These are phyloP conservation scores for Rhodotorula glutinis DNA, from an alignment of 1,284 basidiomycete genomes.

Conservation along the genomic window DNA sequence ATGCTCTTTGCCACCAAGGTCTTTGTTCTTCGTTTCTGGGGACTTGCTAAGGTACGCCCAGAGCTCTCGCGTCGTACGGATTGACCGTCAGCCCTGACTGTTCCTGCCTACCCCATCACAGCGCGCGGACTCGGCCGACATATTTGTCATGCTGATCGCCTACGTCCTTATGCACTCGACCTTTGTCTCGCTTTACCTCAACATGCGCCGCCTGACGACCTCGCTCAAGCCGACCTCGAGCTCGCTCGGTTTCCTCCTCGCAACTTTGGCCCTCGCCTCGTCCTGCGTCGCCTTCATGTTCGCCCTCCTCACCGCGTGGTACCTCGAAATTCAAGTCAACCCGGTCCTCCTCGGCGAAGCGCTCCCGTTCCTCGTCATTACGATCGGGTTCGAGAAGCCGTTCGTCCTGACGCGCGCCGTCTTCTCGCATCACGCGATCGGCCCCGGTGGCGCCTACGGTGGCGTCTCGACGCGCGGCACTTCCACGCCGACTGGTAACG, in stretches of 20 bases:
- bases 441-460: conserved; percentile 46
- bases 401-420: conserved; percentile 86
- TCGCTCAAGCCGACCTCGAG: conserved; percentile 81
- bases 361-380: conserved; percentile 94
- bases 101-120: conserved; percentile 42
- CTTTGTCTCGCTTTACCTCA: conserved; percentile 83
- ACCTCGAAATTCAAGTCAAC: conserved; percentile 82
- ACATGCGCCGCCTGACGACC: conserved; percentile 83
- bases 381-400: conserved; percentile 96
- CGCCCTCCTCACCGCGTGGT: conserved; percentile 77
- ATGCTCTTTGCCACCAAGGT: conserved; percentile 79
- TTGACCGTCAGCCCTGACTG: neutral
- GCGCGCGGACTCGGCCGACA: conserved; percentile 94
- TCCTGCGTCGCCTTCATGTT: conserved; percentile 84
- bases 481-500: conserved; percentile 25
- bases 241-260: conserved; percentile 82
- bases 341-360: conserved; percentile 91
- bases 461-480: conserved; percentile 25
- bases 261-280: conserved; percentile 61
- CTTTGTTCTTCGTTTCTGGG: conserved; percentile 77
- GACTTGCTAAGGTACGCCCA: conserved; percentile 67
- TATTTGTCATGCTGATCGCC: conserved; percentile 89
- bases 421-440: conserved; percentile 75
- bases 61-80: neutral
- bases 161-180: conserved; percentile 95